Evolutionary conservation across 78 protist species (phyloP).

Genomic region (Tieghemostelium lacteum): DNA sequence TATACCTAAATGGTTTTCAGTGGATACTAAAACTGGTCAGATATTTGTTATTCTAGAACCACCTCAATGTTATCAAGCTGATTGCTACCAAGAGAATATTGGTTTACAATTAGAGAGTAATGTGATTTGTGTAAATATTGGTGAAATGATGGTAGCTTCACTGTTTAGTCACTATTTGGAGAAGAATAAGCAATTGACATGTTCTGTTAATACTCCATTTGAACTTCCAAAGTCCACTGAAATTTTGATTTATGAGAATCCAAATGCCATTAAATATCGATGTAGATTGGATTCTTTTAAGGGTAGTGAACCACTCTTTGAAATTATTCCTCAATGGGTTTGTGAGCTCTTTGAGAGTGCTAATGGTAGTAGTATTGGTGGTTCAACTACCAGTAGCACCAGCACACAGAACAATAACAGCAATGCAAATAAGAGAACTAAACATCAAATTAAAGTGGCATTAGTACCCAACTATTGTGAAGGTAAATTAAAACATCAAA

Average conservation of each 20-base stretch:
- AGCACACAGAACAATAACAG: too few relatives aligned
- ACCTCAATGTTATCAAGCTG: slow-evolving; percentile 41
- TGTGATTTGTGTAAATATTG: slow-evolving; percentile 3
- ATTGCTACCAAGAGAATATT: slow-evolving; percentile 6
- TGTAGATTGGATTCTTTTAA: slow-evolving; percentile 25
- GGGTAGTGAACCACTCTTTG: slow-evolving; percentile 8
- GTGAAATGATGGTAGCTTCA: slow-evolving; percentile 20
- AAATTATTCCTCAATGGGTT: slow-evolving; percentile 27
- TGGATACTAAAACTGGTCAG: slow-evolving; percentile 64
- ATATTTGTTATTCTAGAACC: slow-evolving; percentile 32
- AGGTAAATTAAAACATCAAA: too few relatives aligned
- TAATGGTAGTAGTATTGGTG: too few relatives aligned
- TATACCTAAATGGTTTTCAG: slow-evolving; percentile 60
- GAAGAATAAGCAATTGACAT: not conserved
- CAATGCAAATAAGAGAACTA: too few relatives aligned
- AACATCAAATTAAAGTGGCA: too few relatives aligned
- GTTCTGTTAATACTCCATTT: not conserved
- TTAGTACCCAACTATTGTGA: too few relatives aligned
- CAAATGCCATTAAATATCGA: not conserved
- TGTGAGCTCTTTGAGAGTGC: too few relatives aligned
- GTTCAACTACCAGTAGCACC: too few relatives aligned
- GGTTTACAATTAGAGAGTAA: not conserved
- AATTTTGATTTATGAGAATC: slow-evolving; percentile 35
- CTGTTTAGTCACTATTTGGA: slow-evolving; percentile 25
- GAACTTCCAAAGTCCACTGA: slow-evolving; percentile 32